A percentile compares a stretch with the other conserved stretches of the same genome.
Evolutionary conservation across 2,329 filamentous ascomycete species (phyloP).

Genomic region (Botrytis cinerea): DNA sequence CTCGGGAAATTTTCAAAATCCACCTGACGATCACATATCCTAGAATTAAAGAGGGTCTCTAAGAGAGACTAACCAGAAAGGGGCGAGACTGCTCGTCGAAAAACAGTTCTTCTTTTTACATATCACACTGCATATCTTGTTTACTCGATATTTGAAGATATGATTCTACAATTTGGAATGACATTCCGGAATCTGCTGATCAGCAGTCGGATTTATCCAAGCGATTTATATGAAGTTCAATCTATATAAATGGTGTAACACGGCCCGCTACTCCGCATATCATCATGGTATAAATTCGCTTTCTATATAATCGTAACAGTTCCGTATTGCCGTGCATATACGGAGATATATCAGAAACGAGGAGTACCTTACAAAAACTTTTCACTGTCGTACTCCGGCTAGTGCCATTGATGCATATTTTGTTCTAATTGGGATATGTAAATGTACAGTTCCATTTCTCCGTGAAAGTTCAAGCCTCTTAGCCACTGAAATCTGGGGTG

Average conservation of each 20-base stretch:
- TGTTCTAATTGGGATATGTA: neutral
- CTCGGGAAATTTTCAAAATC: neutral
- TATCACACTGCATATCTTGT: neutral
- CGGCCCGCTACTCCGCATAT: constrained; percentile 21
- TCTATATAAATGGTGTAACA: constrained; percentile 21
- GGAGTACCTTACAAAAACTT: neutral
- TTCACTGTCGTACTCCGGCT: neutral
- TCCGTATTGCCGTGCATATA: neutral
- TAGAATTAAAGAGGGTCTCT: neutral
- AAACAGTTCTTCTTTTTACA: neutral
- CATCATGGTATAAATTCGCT: neutral
- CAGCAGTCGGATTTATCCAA: constrained; percentile 17
- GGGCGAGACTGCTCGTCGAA: no score
- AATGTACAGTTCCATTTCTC: neutral
- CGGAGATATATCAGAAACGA: neutral
- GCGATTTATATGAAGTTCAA: constrained; percentile 16
- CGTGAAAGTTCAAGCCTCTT: neutral
- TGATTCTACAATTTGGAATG: neutral
- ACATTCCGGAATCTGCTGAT: constrained; percentile 7
- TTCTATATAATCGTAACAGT: neutral
- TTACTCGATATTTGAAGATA: neutral
- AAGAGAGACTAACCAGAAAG: neutral
- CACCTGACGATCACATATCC: neutral
- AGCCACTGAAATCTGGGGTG: constrained; percentile 5
- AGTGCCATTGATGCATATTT: neutral